These are phyloP conservation scores for Heliocybe sulcata DNA, from an alignment of 1,284 basidiomycete genomes.

Conservation along the genomic window DNA sequence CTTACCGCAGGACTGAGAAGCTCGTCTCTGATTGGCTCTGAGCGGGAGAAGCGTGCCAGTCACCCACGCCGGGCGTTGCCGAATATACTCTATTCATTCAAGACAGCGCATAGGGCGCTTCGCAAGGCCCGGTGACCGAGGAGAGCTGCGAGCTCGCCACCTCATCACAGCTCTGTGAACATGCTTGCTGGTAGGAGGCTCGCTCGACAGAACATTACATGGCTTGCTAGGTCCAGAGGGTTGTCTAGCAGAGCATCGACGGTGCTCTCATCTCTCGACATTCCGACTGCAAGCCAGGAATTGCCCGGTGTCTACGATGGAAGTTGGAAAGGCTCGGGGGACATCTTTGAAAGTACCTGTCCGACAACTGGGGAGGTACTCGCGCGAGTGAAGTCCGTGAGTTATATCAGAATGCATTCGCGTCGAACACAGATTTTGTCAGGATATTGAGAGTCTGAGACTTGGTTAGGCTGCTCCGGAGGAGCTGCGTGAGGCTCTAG, in stretches of 20 bases:
- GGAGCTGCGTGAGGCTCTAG: constrained; percentile 61
- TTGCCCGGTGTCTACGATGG: constrained; percentile 74
- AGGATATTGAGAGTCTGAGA: neutral
- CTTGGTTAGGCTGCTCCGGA: constrained; percentile 49
- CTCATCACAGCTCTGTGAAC: neutral
- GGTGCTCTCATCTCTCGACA: constrained; percentile 56
- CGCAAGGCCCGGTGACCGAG: neutral
- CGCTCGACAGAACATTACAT: neutral
- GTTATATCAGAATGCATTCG: constrained; percentile 14
- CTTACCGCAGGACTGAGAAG: too few relatives aligned
- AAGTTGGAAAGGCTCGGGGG: constrained; percentile 70
- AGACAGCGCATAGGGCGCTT: neutral
- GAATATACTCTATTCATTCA: neutral
- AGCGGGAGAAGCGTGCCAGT: too few relatives aligned
- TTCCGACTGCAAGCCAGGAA: constrained; percentile 40
- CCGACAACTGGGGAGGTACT: constrained; percentile 74
- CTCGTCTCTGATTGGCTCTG: too few relatives aligned
- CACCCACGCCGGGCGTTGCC: neutral
- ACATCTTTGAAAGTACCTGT: constrained; percentile 59
- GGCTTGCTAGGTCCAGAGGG: neutral
- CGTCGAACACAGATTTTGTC: neutral
- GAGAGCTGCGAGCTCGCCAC: neutral
- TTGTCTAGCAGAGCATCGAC: constrained; percentile 59
- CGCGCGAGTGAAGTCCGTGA: constrained; percentile 57
- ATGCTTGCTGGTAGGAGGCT: neutral